phyloP scores from a whole-genome alignment of 805 yeast species.

The Saturnispora diversa region DNA sequence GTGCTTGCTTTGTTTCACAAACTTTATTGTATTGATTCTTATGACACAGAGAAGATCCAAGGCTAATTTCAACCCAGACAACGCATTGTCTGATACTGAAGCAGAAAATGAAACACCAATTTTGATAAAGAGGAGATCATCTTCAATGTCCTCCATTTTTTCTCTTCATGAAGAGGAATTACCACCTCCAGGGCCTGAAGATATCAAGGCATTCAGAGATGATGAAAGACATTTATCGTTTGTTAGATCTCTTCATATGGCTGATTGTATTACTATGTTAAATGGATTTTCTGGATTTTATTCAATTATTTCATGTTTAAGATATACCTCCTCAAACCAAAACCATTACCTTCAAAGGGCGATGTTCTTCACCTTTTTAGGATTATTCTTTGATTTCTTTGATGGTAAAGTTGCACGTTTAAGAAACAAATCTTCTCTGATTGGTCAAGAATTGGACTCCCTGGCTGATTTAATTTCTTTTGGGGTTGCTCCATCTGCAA shows the following conservation, averaged over 20 bases:
- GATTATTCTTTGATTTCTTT: slow-evolving; percentile 90
- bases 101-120: slow-evolving; percentile 10
- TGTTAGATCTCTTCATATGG: slow-evolving; percentile 83
- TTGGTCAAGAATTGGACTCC: slow-evolving; percentile 97
- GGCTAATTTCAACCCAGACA: slow-evolving; percentile 5
- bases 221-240: slow-evolving; percentile 83
- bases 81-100: slow-evolving; percentile 24
- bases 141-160: slow-evolving; percentile 36
- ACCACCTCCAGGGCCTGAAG: slow-evolving; percentile 71
- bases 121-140: slow-evolving; percentile 24
- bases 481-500: slow-evolving; percentile 91
- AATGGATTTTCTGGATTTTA: slow-evolving; percentile 94
- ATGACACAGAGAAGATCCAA: slow-evolving; percentile 5
- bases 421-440: slow-evolving; percentile 80
- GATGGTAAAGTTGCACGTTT: slow-evolving; percentile 96
- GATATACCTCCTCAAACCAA: slow-evolving; percentile 66
- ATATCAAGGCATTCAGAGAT: slow-evolving; percentile 69
- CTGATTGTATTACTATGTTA: slow-evolving; percentile 89
- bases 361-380: slow-evolving; percentile 77
- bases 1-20: no score
- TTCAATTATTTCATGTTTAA: slow-evolving; percentile 75
- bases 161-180: slow-evolving; percentile 49
- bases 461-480: slow-evolving; percentile 91
- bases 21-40: no score
- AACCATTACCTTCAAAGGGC: slow-evolving; percentile 77